Base-by-base conservation (phyloP, 1,284 basidiomycete genomes). In the Microbotryomycetes sp. region DNA sequence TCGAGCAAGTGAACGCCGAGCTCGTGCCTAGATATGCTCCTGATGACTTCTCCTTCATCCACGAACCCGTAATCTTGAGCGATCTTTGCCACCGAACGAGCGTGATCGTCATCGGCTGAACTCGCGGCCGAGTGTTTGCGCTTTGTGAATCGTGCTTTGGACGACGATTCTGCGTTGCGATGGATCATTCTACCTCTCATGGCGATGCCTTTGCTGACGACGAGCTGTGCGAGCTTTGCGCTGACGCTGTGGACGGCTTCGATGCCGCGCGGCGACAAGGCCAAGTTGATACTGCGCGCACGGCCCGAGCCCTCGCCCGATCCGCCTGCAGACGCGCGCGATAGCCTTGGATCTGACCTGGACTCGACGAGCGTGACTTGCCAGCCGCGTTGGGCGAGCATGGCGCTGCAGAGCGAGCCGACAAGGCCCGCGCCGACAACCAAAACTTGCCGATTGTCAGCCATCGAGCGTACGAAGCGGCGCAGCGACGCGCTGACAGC, bases 181-280 rank as follows among this genome's bases (percentile, higher is more conserved):
- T 98, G 94, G 68, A 98, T 92, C 91, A 97, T 96, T 56, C 96
- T 82, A 30, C 89, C 91, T 65, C 83, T 84, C 91, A 98, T 96
- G 65, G 93, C 92, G 75, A 97, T 91, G 28, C 86, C 86, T 49
- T 85, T 81, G 66, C 84, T 76, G 66, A 96, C 77, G 70, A 97
- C 88, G 59, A 85, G 80, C 63, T 85, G 81, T 27, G 88, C 85
- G 54, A 88, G 80, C 41, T 80, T 81, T 27, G 86, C 81, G 76
- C 91, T 86, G 68, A 97, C 83, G 54, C 85, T 83, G 70, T 85
- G 80, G 48, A 97, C 79, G 31, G 93, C 93, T 67, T 86, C 83
- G 59, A 97, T 86, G 62, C 93, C 94, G 57, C 94, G 85, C 61
- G 91, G 84, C 21, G 92, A 97, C 66, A 98, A 91, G 35, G 93